Base-by-base conservation (phyloP, 1,284 basidiomycete genomes). In the Leccinum subrobustum region DNA sequence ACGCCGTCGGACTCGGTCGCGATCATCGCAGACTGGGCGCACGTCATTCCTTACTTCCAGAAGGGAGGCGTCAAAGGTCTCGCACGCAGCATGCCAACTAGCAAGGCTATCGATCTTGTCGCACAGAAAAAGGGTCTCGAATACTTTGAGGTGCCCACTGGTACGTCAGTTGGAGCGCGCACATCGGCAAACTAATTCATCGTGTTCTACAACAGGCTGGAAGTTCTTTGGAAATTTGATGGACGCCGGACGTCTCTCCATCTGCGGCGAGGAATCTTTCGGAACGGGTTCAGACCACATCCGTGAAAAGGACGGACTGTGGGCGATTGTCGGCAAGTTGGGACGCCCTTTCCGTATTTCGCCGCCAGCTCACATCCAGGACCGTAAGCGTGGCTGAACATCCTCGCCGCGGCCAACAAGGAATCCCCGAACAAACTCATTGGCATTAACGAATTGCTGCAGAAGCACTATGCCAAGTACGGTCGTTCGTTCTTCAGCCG, bases 191-290 rank as follows among this genome's bases (percentile, higher is more conserved):
- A 44, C 42, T 31, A 29, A 31, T 57, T 67, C 7, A 64, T 51
- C n/a, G 12, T n/a, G 3, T 18, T 27, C 4, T 20, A 12, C 12
- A 48, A 25, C 44, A 95, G 93, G 96, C 60, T 98, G 95, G 96
- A 99, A 99, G 79, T 99, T 99, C 87, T 99, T 99, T 73, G 97
- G 96, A 58, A 99, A 99, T 81, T 83, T 99, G 66, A 99, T 99
- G 96, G 96, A 99, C 75, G 96, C 97, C 51, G 96, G 95, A 1
- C 85, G 93, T 51, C 85, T 99, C 47, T 98, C 95, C 56, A 98
- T 99, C 74, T 99, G 96, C 71, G 96, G 96, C 67, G 96, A 99
- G 76, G 96, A 99, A 79, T 96, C 93, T 9, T 99, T 99, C 76
- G 96, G 96, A 63, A 99, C 96, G n/a, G 96, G 96, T 18, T 98